Evolutionary conservation across 192 early-diverging fungal genomes (phyloP).

Genomic region (Linderina pennispora): DNA sequence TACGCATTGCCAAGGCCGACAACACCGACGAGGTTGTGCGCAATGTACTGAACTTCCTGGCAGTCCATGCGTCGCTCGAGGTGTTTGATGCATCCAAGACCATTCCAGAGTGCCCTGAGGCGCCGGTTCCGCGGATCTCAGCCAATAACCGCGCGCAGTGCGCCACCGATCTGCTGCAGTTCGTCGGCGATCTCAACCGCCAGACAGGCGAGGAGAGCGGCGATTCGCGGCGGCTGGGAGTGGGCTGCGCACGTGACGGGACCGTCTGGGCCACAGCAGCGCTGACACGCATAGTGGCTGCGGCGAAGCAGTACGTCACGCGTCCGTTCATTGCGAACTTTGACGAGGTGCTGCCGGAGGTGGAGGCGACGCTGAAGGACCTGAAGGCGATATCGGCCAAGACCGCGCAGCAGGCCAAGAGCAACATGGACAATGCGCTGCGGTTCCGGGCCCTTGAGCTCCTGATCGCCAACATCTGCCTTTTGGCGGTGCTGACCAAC

Average conservation of each 20-base stretch:
- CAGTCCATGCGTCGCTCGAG: conserved; percentile 68
- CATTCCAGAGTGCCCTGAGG: conserved; percentile 26
- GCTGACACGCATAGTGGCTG: conserved; percentile 18
- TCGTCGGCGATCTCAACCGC: conserved; percentile 60
- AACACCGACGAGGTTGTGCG: conserved; percentile 69
- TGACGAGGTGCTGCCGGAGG: conserved; percentile 4
- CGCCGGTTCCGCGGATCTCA: conserved; percentile 54
- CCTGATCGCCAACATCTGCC: conserved; percentile 26
- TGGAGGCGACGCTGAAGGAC: conserved; percentile 2
- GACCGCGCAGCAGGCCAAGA: conserved; percentile 3
- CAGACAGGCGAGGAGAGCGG: not conserved
- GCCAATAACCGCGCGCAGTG: conserved; percentile 54
- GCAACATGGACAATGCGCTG: conserved; percentile 4
- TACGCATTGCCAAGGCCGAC: conserved; percentile 67
- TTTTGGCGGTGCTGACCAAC: conserved; percentile 42
- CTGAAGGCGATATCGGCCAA: conserved; percentile 9
- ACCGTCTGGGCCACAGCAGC: conserved; percentile 13
- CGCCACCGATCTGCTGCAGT: conserved; percentile 52
- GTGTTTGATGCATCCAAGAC: conserved; percentile 46
- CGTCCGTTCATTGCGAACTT: conserved; percentile 6
- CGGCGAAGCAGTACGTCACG: not conserved
- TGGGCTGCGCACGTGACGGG: conserved; percentile 11
- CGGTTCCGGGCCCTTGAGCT: conserved; percentile 29
- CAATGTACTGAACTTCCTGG: conserved; percentile 59
- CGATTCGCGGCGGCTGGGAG: conserved; percentile 3